These are phyloP conservation scores for Fragilaria radians DNA, from an alignment of 108 stramenopile species.

Conservation along the genomic window DNA sequence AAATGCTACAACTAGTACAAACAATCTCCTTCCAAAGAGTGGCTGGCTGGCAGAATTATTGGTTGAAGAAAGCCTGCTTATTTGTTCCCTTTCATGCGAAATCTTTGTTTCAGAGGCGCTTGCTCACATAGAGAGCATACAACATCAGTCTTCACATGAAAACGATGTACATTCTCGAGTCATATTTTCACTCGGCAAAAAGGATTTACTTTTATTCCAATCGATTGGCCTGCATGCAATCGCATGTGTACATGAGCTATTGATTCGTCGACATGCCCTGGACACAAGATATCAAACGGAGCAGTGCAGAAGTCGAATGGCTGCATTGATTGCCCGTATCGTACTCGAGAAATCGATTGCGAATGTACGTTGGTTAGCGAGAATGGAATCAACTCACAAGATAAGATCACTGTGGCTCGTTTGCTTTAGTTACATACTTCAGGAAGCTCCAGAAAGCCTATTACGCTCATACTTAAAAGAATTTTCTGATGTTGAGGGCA, in stretches of 20 bases:
- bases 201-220: conserved; percentile 65
- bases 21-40: conserved; percentile 42
- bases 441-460: conserved; percentile 81
- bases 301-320: conserved; percentile 51
- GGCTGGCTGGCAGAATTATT: conserved; percentile 76
- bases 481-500: conserved; percentile 10
- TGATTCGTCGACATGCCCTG: conserved; percentile 75
- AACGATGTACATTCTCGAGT: conserved; percentile 17
- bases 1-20: conserved; percentile 2
- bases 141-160: conserved; percentile 4
- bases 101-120: conserved; percentile 61
- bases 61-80: conserved; percentile 58
- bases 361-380: conserved; percentile 51
- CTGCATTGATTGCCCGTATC: conserved; percentile 44
- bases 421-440: conserved; percentile 65
- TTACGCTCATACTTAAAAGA: conserved; percentile 42
- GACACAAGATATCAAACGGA: conserved; percentile 69
- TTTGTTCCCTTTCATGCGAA: conserved; percentile 64
- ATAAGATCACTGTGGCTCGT: conserved; percentile 68
- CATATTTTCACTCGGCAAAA: conserved; percentile 30
- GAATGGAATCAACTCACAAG: conserved; percentile 73
- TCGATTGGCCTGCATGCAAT: conserved; percentile 74
- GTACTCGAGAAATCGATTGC: conserved; percentile 48
- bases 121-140: conserved; percentile 29
- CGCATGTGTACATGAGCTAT: conserved; percentile 55